Base-by-base conservation (phyloP, 768 basidiomycete species). In the Suillus cothurnatus region DNA sequence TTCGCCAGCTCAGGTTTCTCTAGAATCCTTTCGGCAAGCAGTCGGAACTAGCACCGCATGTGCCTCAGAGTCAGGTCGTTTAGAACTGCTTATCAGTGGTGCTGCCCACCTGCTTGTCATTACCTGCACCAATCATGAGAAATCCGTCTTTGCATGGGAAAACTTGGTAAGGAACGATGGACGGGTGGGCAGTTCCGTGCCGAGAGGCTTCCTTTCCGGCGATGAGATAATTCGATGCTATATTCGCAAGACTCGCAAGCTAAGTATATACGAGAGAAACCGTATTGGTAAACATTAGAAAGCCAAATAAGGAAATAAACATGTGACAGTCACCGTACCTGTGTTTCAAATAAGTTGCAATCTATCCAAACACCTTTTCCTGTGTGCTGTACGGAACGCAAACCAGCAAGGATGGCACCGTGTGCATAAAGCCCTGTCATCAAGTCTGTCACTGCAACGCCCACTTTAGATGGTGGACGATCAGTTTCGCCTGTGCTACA, bases 51-150 rank as follows among this genome's bases (percentile, higher is more conserved):
- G 74, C 12, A 39, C 31, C 23, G 17, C 32, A 61, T 31, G 64
- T 64, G 36, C 38, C 28, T 28, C 36, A 5, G 23, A 64, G 70
- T 64, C 73, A 67, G 55, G 61, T 43, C 49, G 43, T 26, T 28
- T 41, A 23, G 32, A 45, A 53, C 23, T 28, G 39, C 57, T 59
- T 58, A 63, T 56, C 45, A 47, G 31, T 19, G 58, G 17, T 32
- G 32, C 64, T 17, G 60, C 52, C 67, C 69, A 90, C 92, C 84
- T 94, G 93, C 69, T 86, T 90, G 73, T 97, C 87, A 74, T 95
- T 97, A 6, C 93, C 95, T 9, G 93, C 94, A 53, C 94, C 95
- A 68, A 97, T 89, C 96, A 97, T 97, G 65, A 97, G 77, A 74
- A 88, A 95, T 36, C 94, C 93, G 70, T 94, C 88, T 72, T 87